These are phyloP conservation scores for Aspergillus piperis DNA, from an alignment of 2,329 filamentous ascomycete genomes.

Conservation along the genomic window DNA sequence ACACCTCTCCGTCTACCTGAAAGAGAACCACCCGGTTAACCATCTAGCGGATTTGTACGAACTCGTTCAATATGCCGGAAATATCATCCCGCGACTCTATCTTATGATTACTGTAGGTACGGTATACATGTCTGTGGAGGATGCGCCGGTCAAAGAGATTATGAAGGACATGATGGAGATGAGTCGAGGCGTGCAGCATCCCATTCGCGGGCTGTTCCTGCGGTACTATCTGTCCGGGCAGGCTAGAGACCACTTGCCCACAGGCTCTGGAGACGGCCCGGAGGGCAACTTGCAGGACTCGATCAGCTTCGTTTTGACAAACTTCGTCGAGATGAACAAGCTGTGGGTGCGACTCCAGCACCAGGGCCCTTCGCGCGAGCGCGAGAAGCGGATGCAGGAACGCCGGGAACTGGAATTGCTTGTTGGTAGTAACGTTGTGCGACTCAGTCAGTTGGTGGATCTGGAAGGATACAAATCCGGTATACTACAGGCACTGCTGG, in stretches of 20 bases:
- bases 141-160: conserved; percentile 97
- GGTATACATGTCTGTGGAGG: conserved; percentile 97
- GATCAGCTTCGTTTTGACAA: conserved; percentile 96
- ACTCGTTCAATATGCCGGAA: conserved; percentile 95
- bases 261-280: conserved; percentile 80
- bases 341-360: conserved; percentile 97
- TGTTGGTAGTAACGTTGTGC: conserved; percentile 93
- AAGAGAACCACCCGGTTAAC: conserved; percentile 96
- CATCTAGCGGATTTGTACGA: conserved; percentile 98
- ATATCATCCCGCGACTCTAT: conserved; percentile 93
- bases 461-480: conserved; percentile 89
- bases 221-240: conserved; percentile 96
- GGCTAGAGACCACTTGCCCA: conserved; percentile 83
- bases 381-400: conserved; percentile 91
- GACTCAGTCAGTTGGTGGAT: conserved; percentile 92
- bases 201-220: conserved; percentile 89
- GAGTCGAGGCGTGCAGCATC: conserved; percentile 96
- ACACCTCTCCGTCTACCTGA: conserved; percentile 92
- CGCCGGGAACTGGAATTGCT: conserved; percentile 92
- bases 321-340: conserved; percentile 99
- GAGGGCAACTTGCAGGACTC: conserved; percentile 96
- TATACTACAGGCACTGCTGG: conserved; percentile 83
- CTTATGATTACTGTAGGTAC: conserved; percentile 99
- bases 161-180: conserved; percentile 99
- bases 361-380: conserved; percentile 92